Evolutionary conservation across 208 protist genomes (phyloP), one percentile per base, ranked within the genome.

Genomic region (Trypanosoma vivax): DNA sequence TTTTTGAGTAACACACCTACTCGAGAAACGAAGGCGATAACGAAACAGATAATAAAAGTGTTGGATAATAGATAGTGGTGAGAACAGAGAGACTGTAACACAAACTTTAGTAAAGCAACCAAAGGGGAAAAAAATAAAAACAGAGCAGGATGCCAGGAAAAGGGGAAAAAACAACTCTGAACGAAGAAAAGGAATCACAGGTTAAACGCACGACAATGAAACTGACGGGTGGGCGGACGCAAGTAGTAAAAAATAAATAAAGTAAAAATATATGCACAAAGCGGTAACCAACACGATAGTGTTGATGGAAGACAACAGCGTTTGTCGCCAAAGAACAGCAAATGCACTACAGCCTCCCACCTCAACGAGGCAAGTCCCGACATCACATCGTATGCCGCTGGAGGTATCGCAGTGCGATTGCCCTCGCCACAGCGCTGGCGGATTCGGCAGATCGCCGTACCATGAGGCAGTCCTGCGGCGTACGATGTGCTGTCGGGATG

Each of bases 391-490:
- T 24, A 18, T 57, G 57, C 11, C 65, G 69, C 50, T 86, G 83
- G n/a, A 90, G 68, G 40, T 81, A 69, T 25, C 61, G 70, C 1
- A 87, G 64, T 21, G 64, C 71, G 33, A 78, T 73, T 21, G 79
- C 76, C 55, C 76, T 79, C 11, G 75, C 83, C 3, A 53, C 27
- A 7, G 76, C 63, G 38, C 83, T 65, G 34, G 73, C 54, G 35
- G 76, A 58, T 24, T 69, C 67, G 10, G 79, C 78, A 29, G 71
- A 69, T 24, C 50, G 54, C 25, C 83, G 76, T 25, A 91, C 69
- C n/a, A 85, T 49, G 37, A 91, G 55, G 14, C 76, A 73, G 40
- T 91, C 83, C 43, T 88, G 79, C 39, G 62, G 46, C 6, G 76
- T 85, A 30, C 83, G 78, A 18, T 65, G 43, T 37, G 55, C 64